Evolutionary conservation across 2,329 filamentous ascomycete genomes (phyloP).

Genomic region (Nemania abortiva): DNA sequence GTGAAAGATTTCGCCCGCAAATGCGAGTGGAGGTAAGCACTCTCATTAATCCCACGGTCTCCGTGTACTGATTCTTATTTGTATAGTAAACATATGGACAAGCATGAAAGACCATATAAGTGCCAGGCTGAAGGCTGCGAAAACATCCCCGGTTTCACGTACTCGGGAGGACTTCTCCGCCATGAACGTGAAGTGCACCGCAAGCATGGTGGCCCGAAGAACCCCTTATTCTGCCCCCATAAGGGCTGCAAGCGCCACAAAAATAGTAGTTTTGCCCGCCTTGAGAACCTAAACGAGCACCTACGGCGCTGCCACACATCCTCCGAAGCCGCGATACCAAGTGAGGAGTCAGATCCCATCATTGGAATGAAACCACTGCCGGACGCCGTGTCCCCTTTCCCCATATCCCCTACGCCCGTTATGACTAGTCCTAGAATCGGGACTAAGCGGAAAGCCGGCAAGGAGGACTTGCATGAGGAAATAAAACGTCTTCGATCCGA

Average conservation of each 20-base stretch:
- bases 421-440: constrained; percentile 39
- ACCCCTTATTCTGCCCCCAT: constrained; percentile 87
- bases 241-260: constrained; percentile 86
- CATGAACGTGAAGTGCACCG: constrained; percentile 95
- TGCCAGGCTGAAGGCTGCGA: constrained; percentile 86
- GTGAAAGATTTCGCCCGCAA: constrained; percentile 77
- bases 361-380: constrained; percentile 1
- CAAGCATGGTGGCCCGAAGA: constrained; percentile 89
- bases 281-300: constrained; percentile 95
- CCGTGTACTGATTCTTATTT: constrained; percentile 40
- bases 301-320: constrained; percentile 83
- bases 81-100: constrained; percentile 95
- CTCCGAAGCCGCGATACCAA: constrained; percentile 49
- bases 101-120: constrained; percentile 93
- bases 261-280: constrained; percentile 89
- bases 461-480: constrained; percentile 70
- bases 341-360: constrained; percentile 47
- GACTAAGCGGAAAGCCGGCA: constrained; percentile 62
- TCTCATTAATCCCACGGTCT: background rate
- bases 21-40: constrained; percentile 92
- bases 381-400: constrained; percentile 11
- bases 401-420: background rate
- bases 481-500: constrained; percentile 75
- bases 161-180: constrained; percentile 87
- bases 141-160: constrained; percentile 94